A percentile compares a stretch with the other conserved stretches of the same genome.
Evolutionary conservation across 768 basidiomycete genomes (phyloP).

Genomic region (Hygrocybe coccinea): DNA sequence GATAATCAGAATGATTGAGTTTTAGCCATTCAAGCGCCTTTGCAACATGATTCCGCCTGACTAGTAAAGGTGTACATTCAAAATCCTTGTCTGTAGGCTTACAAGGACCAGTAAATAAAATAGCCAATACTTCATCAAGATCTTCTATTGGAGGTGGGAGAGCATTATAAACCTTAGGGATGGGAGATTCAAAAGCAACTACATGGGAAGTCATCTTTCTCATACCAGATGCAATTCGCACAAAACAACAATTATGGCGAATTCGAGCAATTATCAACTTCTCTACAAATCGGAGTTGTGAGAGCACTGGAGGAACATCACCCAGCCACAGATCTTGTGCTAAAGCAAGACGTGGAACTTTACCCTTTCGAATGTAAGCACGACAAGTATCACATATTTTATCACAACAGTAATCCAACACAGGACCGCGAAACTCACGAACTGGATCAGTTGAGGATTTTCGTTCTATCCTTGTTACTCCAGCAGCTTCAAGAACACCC

Average conservation of each 20-base stretch:
- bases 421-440: conserved; percentile 10
- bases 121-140: too few species aligned
- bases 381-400: conserved; percentile 9
- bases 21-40: conserved; percentile 31
- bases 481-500: conserved; percentile 3
- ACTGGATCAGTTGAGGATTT: conserved; percentile 5
- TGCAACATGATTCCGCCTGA: conserved; percentile 16
- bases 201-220: background rate
- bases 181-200: conserved; percentile 26
- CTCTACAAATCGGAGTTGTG: conserved; percentile 23
- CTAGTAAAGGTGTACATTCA: conserved; percentile 5
- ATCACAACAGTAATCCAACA: conserved; percentile 8
- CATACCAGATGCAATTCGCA: too few species aligned
- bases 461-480: conserved; percentile 3
- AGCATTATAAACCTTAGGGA: conserved; percentile 25
- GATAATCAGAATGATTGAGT: conserved; percentile 31
- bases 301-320: conserved; percentile 22
- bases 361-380: background rate
- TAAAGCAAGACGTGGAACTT: conserved; percentile 14
- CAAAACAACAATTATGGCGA: conserved; percentile 17
- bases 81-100: conserved; percentile 25
- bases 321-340: conserved; percentile 33
- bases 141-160: too few species aligned
- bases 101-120: conserved; percentile 22
- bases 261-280: conserved; percentile 20